phyloP scores from a whole-genome alignment of 106 monocot species.

The Phalaenopsis equestris region DNA sequence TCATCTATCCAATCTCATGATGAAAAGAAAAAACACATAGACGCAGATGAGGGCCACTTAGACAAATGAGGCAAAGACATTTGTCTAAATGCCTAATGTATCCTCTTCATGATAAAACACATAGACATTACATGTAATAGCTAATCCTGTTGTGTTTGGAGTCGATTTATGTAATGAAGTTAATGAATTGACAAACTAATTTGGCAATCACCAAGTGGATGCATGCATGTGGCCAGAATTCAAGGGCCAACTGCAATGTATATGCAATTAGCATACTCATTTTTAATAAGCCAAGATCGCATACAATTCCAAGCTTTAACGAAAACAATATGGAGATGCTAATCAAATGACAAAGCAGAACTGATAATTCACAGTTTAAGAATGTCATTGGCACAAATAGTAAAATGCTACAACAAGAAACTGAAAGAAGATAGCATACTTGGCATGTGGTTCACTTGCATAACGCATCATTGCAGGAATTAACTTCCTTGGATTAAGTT shows the following conservation, averaged over 20 bases:
- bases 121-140: background rate
- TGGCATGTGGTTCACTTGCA: constrained; percentile 96
- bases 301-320: background rate
- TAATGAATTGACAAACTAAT: background rate
- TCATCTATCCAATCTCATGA: too few relatives aligned
- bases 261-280: background rate
- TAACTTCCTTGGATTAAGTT: constrained; percentile 87
- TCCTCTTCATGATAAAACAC: too few relatives aligned
- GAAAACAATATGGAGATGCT: background rate
- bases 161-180: background rate
- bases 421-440: constrained; percentile 35
- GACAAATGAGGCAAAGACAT: too few relatives aligned
- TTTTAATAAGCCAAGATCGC: background rate
- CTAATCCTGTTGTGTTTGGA: background rate
- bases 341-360: background rate
- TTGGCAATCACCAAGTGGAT: background rate
- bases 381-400: background rate
- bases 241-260: background rate
- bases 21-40: too few relatives aligned
- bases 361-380: background rate
- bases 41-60: too few relatives aligned
- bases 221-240: background rate
- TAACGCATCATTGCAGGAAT: constrained; percentile 99
- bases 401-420: background rate
- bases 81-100: too few relatives aligned